Base-by-base conservation (phyloP, 129 eudicot species). In the Helianthus annuus region DNA sequence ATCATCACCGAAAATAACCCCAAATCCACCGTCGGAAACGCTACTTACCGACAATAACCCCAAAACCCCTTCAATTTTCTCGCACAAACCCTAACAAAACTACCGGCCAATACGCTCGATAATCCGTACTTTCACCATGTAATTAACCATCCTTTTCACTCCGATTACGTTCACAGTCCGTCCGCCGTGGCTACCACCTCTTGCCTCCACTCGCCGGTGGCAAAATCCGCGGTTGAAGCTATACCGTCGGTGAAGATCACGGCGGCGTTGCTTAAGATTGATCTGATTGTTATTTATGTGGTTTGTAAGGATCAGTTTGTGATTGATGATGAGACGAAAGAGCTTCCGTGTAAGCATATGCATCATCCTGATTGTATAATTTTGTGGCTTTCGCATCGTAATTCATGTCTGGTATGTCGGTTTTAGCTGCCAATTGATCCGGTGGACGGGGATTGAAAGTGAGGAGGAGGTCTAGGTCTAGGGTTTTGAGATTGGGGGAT, bases 331-430 rank as follows among this genome's bases (percentile, higher is more conserved):
- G 81, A 81, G 5, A 85, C 75, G 0, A 87, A 91, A 39, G 55
- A 78, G 83, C 62, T 91, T 81, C 97, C 95, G 0, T 91, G 97
- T 65, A 88, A 83, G 57, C 97, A 91, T 67, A 48, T 78, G 61
- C 87, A 84, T 42, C 95, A 90, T 64, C 53, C 86, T 0, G 87
- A 85, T 9, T 90, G 97, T 60, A 87, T 91, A 44, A 45, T 87
- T 13, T 91, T 95, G 0, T 91, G 95, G 97, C 86, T 91, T 3
- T 70, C 77, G 48, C 73, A 78, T n/a, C 89, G 79, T 19, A 91
- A 87, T 53, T 85, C 95, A 2, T 90, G 96, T 62, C 96, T 93
- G 0, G 88, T 90, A 9, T 90, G 96, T 60, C 78, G 96, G 70
- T 87, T 66, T 60, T 54, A 67, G 81, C 52, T 91, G 69, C 91